phyloP scores from a whole-genome alignment of 306 rosid species.

The Castanospermum australe region DNA sequence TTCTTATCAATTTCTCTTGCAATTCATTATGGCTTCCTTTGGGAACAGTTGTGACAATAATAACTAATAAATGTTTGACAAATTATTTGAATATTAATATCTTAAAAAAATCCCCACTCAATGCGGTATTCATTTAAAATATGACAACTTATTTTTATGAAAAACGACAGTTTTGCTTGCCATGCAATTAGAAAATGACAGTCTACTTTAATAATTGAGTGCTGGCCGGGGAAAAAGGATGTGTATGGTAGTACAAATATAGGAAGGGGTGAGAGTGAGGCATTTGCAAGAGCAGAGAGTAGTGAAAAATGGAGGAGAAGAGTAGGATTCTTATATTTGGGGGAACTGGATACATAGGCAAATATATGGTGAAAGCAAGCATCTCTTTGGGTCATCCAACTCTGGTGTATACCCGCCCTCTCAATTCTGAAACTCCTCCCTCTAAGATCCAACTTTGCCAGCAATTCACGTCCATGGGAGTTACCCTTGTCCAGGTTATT shows the following conservation, averaged over 20 bases:
- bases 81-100: too few species aligned
- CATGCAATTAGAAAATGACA: too few species aligned
- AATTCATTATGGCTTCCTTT: too few species aligned
- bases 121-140: too few species aligned
- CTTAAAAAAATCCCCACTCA: too few species aligned
- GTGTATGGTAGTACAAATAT: neutral
- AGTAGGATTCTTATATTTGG: slow-evolving; percentile 40
- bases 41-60: too few species aligned
- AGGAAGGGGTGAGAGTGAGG: neutral
- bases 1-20: too few species aligned
- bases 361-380: slow-evolving; percentile 46
- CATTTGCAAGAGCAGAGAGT: neutral
- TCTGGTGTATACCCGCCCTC: slow-evolving; percentile 34
- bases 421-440: neutral
- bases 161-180: too few species aligned
- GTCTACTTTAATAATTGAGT: too few species aligned
- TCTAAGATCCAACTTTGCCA: slow-evolving; percentile 23
- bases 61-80: too few species aligned
- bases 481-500: slow-evolving; percentile 23
- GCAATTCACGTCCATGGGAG: slow-evolving; percentile 35
- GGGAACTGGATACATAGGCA: slow-evolving; percentile 53
- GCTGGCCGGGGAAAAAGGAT: too few species aligned
- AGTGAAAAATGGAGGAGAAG: slow-evolving; percentile 13
- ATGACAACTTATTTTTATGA: too few species aligned
- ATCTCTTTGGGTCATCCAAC: slow-evolving; percentile 38